Percentiles rank a stretch among this genome's conserved stretches.
These are phyloP conservation scores for Mortierella sp. DNA, from an alignment of 371 early-diverging fungal genomes.

Conservation along the genomic window DNA sequence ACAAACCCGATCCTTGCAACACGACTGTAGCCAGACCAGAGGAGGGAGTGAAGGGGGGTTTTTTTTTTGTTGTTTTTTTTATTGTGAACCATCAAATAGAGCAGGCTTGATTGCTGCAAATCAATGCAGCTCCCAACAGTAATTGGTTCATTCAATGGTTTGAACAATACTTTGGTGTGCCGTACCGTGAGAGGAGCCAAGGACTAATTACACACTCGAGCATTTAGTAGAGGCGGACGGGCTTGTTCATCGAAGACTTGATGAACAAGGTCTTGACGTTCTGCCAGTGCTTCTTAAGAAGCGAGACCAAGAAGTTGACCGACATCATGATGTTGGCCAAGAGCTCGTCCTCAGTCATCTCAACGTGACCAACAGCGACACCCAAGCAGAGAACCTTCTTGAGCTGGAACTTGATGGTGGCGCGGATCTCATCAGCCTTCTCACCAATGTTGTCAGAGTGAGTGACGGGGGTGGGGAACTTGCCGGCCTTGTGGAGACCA, in stretches of 20 bases:
- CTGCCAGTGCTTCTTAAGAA: constrained; percentile 99
- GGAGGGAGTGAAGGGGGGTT: neutral
- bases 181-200: constrained; percentile 30
- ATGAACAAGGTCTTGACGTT: constrained; percentile 99
- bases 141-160: constrained; percentile 33
- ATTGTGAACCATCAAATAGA: constrained; percentile 54
- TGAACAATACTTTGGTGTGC: constrained; percentile 56
- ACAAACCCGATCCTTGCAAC: too few species aligned
- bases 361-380: constrained; percentile 97
- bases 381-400: constrained; percentile 99
- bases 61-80: constrained; percentile 44
- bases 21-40: too few species aligned
- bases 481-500: constrained; percentile 96
- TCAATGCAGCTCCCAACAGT: constrained; percentile 57
- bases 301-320: constrained; percentile 97
- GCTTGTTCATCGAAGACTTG: constrained; percentile 98
- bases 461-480: constrained; percentile 98
- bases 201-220: constrained; percentile 13
- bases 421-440: constrained; percentile 95
- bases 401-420: constrained; percentile 99
- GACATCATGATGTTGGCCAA: constrained; percentile 98
- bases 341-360: constrained; percentile 96
- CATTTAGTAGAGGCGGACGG: constrained; percentile 82
- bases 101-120: constrained; percentile 56
- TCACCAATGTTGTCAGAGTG: constrained; percentile 91